phyloP scores from a whole-genome alignment of 768 basidiomycete genomes.

The Coprinopsis cinerea region DNA sequence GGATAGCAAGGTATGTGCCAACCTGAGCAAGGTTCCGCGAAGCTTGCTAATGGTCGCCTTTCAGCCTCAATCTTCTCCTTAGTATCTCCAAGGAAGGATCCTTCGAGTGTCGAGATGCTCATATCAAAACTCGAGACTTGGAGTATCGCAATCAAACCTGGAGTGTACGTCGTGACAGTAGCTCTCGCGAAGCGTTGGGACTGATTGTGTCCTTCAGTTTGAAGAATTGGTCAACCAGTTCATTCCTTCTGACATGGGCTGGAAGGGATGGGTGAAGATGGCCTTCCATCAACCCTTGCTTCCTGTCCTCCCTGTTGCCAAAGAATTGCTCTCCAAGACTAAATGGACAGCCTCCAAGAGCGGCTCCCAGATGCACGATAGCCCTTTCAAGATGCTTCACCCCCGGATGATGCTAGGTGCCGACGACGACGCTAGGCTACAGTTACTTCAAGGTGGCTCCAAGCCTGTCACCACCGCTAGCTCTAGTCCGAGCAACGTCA shows the following conservation, averaged over 20 bases:
- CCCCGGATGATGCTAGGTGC: conserved; percentile 21
- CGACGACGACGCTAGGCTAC: conserved; percentile 23
- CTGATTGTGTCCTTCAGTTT: conserved; percentile 52
- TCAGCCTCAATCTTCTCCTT: conserved; percentile 62
- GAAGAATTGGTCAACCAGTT: conserved; percentile 77
- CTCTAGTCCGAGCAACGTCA: conserved; percentile 9
- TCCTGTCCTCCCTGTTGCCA: conserved; percentile 73
- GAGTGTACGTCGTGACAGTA: conserved; percentile 50
- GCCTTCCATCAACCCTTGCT: conserved; percentile 76
- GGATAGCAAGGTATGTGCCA: conserved; percentile 64
- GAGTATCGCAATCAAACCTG: conserved; percentile 79
- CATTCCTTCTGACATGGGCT: conserved; percentile 70
- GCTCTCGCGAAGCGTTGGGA: neutral
- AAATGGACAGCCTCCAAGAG: conserved; percentile 54
- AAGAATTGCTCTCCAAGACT: conserved; percentile 73
- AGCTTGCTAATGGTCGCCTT: conserved; percentile 10
- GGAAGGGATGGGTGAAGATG: conserved; percentile 81
- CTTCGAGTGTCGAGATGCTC: conserved; percentile 75
- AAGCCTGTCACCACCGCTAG: conserved; percentile 11
- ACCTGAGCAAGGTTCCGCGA: no score
- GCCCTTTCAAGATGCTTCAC: conserved; percentile 27
- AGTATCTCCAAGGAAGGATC: conserved; percentile 82
- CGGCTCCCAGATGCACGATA: conserved; percentile 26
- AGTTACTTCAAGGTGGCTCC: conserved; percentile 15
- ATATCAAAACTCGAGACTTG: conserved; percentile 73